These are phyloP conservation scores for Selaginella tamariscina DNA, from an alignment of 75 land plant genomes.

Conservation along the genomic window DNA sequence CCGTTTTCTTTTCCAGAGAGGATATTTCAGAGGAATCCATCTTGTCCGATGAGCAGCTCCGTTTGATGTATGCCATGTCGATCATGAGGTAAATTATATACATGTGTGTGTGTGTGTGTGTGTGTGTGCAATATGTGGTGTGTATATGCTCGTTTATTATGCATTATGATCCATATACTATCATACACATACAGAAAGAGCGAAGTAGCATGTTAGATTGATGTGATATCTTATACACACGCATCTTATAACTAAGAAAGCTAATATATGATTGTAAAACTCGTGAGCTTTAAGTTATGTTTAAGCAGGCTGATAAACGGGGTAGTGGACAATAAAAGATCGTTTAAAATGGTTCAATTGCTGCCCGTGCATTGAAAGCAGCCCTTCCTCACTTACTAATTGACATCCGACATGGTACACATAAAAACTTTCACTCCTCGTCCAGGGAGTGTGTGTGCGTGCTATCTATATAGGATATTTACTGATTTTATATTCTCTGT, in stretches of 20 bases:
- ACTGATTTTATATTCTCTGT: neutral
- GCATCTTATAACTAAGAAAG: no score
- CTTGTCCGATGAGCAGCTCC: conserved; percentile 58
- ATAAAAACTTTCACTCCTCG: neutral
- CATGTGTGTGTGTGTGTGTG: neutral
- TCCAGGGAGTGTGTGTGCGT: neutral
- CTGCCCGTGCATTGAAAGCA: conserved; percentile 46
- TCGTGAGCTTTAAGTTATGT: neutral
- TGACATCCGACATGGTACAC: conserved; percentile 86
- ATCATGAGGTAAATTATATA: conserved; percentile 45
- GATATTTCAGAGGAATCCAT: neutral
- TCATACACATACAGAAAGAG: no score
- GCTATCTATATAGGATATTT: neutral
- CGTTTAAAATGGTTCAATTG: conserved; percentile 40
- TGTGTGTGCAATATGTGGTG: no score
- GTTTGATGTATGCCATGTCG: conserved; percentile 76
- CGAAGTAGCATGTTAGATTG: no score
- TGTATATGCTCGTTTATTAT: no score
- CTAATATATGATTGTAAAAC: no score
- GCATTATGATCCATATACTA: no score
- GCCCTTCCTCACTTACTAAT: conserved; percentile 67
- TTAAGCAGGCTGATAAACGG: conserved; percentile 71
- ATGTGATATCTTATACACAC: no score
- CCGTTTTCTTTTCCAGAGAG: conserved; percentile 5
- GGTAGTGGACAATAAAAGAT: conserved; percentile 54